A percentile compares a stretch with the other conserved stretches of the same genome.
Conservation (phyloP, 1,139 yeast species). For the Saccharomycopsis hybrid region DNA sequence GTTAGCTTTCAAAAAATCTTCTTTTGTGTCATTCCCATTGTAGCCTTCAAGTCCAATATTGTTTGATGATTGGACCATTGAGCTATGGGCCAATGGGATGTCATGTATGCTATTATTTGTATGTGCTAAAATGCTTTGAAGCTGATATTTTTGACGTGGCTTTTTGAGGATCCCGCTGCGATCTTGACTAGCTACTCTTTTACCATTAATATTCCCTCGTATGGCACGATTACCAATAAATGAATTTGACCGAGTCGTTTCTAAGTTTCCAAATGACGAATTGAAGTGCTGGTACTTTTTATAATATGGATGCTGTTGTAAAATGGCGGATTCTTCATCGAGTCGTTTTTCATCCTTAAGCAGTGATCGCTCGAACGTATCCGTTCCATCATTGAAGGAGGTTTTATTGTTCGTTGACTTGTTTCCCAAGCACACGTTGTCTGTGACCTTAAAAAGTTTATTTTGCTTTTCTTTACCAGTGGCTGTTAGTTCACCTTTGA, state of each 20-base stretch:
- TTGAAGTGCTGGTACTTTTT: conserved; percentile 12
- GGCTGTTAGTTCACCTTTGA: conserved; percentile 3
- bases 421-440: neutral
- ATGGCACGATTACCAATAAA: neutral
- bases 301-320: conserved; percentile 18
- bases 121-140: too few species aligned
- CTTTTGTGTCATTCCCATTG: neutral
- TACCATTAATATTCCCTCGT: neutral
- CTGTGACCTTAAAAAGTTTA: neutral
- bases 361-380: neutral
- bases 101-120: neutral
- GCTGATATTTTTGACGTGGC: too few species aligned
- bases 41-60: too few species aligned
- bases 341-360: neutral
- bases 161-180: too few species aligned
- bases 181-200: neutral
- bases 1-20: too few species aligned
- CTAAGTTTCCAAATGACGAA: neutral
- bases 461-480: neutral
- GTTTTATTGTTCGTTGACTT: neutral
- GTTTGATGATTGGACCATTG: neutral
- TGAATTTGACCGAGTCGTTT: neutral
- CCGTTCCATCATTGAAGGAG: neutral
- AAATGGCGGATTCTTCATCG: conserved; percentile 4
- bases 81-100: neutral